A percentile compares a stretch with the other conserved stretches of the same genome.
Conservation (phyloP, 495 filamentous ascomycete species). For the Penicillium tannophilum region DNA sequence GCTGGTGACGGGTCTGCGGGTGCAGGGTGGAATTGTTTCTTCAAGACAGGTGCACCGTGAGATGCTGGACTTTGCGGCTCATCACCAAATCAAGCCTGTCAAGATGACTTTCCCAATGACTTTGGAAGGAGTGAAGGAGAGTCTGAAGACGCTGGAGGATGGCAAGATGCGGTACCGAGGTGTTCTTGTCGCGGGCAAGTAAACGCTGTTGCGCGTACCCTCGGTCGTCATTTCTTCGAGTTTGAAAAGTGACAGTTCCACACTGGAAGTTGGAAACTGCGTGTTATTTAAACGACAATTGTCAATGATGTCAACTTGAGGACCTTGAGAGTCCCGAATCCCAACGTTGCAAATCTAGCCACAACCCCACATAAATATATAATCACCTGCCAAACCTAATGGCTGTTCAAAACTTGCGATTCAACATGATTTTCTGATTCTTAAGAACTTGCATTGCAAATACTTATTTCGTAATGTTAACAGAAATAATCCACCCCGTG, state of each 20-base stretch:
- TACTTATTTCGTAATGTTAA: no score
- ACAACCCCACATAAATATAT: no score
- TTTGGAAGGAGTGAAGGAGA: conserved; percentile 52
- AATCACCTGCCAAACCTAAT: no score
- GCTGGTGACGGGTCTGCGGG: conserved; percentile 45
- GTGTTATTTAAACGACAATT: not conserved
- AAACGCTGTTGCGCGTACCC: not conserved
- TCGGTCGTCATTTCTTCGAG: not conserved
- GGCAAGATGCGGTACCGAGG: conserved; percentile 64
- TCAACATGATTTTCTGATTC: no score
- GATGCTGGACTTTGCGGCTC: conserved; percentile 61
- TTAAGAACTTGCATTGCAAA: no score
- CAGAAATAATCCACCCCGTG: no score
- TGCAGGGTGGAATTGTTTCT: conserved; percentile 58
- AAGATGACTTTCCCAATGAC: conserved; percentile 59
- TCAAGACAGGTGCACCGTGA: conserved; percentile 49
- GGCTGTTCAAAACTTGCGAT: no score
- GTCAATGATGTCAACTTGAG: not conserved
- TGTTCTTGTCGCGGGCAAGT: conserved; percentile 39
- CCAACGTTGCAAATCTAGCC: no score
- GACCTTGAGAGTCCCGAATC: not conserved
- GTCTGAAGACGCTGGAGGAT: conserved; percentile 52
- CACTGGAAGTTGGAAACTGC: not conserved
- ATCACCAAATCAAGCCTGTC: conserved; percentile 57
- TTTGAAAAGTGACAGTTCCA: not conserved